Base-by-base conservation (phyloP, 495 filamentous ascomycete genomes). In the Aspergillus kassunensis region DNA sequence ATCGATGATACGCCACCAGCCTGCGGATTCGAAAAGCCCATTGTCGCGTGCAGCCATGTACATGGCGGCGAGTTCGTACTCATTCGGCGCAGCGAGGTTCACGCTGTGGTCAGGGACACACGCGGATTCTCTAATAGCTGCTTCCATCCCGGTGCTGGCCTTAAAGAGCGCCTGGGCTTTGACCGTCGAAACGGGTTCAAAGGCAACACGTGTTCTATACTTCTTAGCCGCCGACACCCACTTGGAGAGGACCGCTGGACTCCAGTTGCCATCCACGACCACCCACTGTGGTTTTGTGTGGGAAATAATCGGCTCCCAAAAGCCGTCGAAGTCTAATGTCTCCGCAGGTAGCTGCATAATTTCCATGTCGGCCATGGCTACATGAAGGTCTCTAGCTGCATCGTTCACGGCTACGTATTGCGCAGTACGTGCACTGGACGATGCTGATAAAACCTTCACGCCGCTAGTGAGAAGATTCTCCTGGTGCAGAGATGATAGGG, bases 291-390 rank as follows among this genome's bases (percentile, higher is more conserved):
- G 86, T 45, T 76, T 77, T 9, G 76, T 68, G 11, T 63, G 68
- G 18, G 68, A 59, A 9, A 89, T 63, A 24, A 82, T 66, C 7
- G 80, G 77, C 36, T 80, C 77, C 85, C 85, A 89, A 61, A 79
- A 54, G 53, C 60, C 57, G n/a, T 74, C 62, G 49, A 78, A 71
- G 46, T 72, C 56, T 7, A 76, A 65, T 9, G 68, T 59, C 6
- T 64, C 29, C 40, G 67, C 59, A n/a, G 70, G 59, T 7, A 71
- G 66, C 44, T 90, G 83, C 53, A 96, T 76, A 61, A 98, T 93
- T 44, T 72, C 74, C 90, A 97, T 96, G 63, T 98, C 93, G 15
- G 93, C 90, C 87, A 96, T 95, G 44, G 89, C 91, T 37, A 96
- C 62, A 3, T 88, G 75, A 9, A 98, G 79, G 50, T 90, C 84